phyloP scores from a whole-genome alignment of 305 asterid genomes.

The Fraxinus platypoda region DNA sequence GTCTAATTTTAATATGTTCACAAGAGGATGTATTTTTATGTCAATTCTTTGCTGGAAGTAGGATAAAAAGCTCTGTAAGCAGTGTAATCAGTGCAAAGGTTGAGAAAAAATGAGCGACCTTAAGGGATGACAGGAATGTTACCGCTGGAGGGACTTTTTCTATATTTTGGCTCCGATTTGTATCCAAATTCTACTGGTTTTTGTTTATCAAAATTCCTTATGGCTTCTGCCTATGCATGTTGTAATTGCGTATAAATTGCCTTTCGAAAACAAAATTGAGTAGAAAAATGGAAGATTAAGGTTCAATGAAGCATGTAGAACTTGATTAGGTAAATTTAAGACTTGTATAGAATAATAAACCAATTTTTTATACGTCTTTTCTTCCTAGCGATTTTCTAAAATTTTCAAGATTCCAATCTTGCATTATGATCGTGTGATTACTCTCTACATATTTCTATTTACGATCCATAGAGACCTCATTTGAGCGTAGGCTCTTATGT shows the following conservation, averaged over 20 bases:
- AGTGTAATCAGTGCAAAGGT: background rate
- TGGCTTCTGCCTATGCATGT: background rate
- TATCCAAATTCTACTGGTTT: background rate
- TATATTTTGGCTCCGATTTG: background rate
- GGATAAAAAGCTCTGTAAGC: background rate
- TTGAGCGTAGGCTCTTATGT: background rate
- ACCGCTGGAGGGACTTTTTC: background rate
- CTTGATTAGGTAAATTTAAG: background rate
- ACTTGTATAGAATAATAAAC: background rate
- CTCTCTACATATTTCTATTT: background rate
- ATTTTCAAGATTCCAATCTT: background rate
- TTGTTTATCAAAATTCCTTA: background rate
- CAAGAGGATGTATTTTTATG: conserved; percentile 19
- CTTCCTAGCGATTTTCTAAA: background rate
- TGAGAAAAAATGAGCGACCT: background rate
- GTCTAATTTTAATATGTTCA: background rate
- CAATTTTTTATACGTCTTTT: background rate
- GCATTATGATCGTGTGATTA: background rate
- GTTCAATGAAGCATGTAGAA: background rate
- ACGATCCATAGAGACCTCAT: background rate
- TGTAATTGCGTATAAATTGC: background rate
- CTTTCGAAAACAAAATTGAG: background rate
- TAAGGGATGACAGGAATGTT: background rate
- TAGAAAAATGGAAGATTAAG: background rate
- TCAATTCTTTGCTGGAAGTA: conserved; percentile 16